phyloP scores from a whole-genome alignment of 2,329 filamentous ascomycete genomes.

The Phyllosticta citrichinensis region DNA sequence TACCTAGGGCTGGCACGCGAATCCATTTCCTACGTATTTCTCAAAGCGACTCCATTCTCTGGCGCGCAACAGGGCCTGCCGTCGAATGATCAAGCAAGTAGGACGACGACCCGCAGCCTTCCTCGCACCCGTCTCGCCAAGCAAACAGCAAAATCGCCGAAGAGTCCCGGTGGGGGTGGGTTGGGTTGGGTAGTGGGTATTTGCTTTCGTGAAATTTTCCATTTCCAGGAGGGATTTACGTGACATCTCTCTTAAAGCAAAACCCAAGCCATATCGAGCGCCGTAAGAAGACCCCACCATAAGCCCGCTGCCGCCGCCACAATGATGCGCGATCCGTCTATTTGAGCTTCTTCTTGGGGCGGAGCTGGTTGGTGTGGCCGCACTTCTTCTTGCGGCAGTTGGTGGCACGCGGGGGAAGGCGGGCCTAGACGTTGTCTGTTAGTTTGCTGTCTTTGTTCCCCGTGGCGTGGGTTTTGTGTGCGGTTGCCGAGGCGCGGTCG shows the following conservation, averaged over 20 bases:
- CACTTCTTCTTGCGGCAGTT: conserved; percentile 99
- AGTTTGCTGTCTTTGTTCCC: neutral
- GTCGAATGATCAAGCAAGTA: neutral
- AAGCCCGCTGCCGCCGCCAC: conserved; percentile 19
- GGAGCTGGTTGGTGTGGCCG: conserved; percentile 99
- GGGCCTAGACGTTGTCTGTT: conserved; percentile 39
- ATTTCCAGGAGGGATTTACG: conserved; percentile 2
- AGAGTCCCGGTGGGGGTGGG: too few species aligned
- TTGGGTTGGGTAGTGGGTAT: neutral
- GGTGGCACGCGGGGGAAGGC: conserved; percentile 94
- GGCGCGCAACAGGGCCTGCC: neutral
- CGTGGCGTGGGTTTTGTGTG: neutral
- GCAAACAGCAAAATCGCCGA: too few species aligned
- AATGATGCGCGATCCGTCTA: conserved; percentile 45
- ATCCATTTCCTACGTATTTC: neutral
- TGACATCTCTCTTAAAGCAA: conserved; percentile 11
- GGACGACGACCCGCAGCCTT: neutral
- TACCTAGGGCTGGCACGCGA: neutral
- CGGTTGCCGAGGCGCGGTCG: neutral
- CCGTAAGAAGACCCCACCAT: conserved; percentile 11
- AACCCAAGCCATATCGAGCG: conserved; percentile 9
- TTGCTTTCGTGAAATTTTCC: conserved; percentile 9
- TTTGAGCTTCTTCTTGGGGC: conserved; percentile 99
- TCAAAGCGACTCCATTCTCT: neutral
- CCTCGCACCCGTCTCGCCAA: neutral